These are phyloP conservation scores for Neocucurbitaria cava DNA, from an alignment of 2,329 filamentous ascomycete species.

Conservation along the genomic window DNA sequence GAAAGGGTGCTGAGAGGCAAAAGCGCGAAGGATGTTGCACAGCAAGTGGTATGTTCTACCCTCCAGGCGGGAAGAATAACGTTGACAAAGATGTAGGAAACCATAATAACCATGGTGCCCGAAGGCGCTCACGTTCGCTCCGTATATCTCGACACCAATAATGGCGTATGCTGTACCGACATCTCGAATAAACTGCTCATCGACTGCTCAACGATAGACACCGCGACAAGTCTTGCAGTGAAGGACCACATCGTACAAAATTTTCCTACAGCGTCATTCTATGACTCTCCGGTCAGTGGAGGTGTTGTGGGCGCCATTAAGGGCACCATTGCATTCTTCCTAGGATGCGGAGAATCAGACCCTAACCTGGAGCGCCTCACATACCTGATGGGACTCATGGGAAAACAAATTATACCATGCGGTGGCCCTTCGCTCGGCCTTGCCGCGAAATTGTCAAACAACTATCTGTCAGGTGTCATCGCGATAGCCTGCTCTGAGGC, in stretches of 20 bases:
- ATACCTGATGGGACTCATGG: conserved; percentile 60
- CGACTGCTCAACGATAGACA: conserved; percentile 65
- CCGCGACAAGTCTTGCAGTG: conserved; percentile 57
- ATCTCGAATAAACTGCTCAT: conserved; percentile 57
- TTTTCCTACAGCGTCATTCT: conserved; percentile 56
- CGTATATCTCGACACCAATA: conserved; percentile 57
- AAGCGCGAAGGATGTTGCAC: conserved; percentile 58
- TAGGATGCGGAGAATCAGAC: conserved; percentile 57
- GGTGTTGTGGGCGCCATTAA: conserved; percentile 61
- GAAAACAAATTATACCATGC: conserved; percentile 62
- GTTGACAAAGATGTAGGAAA: conserved; percentile 47
- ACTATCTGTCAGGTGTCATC: conserved; percentile 66
- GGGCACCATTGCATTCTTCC: conserved; percentile 63
- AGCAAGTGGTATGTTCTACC: conserved; percentile 53
- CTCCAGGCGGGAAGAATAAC: not conserved
- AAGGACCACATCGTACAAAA: conserved; percentile 48
- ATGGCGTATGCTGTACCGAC: conserved; percentile 53
- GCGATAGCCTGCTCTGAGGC: conserved; percentile 65
- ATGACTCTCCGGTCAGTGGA: conserved; percentile 62
- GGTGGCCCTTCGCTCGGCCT: conserved; percentile 64
- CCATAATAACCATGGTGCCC: conserved; percentile 62
- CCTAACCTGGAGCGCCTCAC: conserved; percentile 54
- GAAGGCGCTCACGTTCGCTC: conserved; percentile 60
- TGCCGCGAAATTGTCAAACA: conserved; percentile 67
- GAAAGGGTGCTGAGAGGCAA: conserved; percentile 48